These are phyloP conservation scores for Trypanosoma vivax DNA, from an alignment of 208 protist genomes.

Conservation along the genomic window DNA sequence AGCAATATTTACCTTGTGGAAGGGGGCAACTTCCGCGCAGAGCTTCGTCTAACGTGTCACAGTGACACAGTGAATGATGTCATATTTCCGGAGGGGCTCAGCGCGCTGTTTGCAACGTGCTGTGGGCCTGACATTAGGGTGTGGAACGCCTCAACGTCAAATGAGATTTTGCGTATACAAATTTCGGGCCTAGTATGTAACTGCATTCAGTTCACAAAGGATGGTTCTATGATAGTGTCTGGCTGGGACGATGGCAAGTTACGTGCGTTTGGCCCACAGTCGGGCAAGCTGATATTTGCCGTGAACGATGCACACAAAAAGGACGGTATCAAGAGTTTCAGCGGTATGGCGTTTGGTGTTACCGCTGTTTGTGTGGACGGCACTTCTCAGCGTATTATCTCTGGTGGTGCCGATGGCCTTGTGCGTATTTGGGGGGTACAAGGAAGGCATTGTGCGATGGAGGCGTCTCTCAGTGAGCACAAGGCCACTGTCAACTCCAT, in stretches of 20 bases:
- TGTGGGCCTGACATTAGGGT: slow-evolving; percentile 91
- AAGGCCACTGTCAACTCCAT: slow-evolving; percentile 90
- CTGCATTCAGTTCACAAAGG: slow-evolving; percentile 87
- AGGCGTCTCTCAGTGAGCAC: slow-evolving; percentile 95
- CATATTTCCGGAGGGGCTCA: slow-evolving; percentile 87
- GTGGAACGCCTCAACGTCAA: slow-evolving; percentile 89
- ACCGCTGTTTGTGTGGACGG: slow-evolving; percentile 86
- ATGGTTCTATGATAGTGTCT: slow-evolving; percentile 91
- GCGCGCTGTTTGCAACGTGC: slow-evolving; percentile 94
- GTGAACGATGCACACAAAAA: slow-evolving; percentile 94
- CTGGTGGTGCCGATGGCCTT: slow-evolving; percentile 90
- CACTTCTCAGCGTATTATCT: slow-evolving; percentile 66
- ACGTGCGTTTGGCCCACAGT: slow-evolving; percentile 93
- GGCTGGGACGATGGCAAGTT: slow-evolving; percentile 95
- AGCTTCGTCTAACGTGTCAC: slow-evolving; percentile 93
- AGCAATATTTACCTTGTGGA: slow-evolving; percentile 93
- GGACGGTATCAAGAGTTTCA: slow-evolving; percentile 58
- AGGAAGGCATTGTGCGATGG: slow-evolving; percentile 72
- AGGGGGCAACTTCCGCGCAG: slow-evolving; percentile 75
- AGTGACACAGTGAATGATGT: slow-evolving; percentile 90
- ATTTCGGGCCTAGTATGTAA: slow-evolving; percentile 90
- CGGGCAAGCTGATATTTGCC: slow-evolving; percentile 92
- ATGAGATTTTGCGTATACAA: slow-evolving; percentile 93
- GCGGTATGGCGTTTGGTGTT: slow-evolving; percentile 62
- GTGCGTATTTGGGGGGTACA: slow-evolving; percentile 88